Base-by-base conservation (phyloP, 108 stramenopile genomes). In the Cyclostephanos invisitatus region DNA sequence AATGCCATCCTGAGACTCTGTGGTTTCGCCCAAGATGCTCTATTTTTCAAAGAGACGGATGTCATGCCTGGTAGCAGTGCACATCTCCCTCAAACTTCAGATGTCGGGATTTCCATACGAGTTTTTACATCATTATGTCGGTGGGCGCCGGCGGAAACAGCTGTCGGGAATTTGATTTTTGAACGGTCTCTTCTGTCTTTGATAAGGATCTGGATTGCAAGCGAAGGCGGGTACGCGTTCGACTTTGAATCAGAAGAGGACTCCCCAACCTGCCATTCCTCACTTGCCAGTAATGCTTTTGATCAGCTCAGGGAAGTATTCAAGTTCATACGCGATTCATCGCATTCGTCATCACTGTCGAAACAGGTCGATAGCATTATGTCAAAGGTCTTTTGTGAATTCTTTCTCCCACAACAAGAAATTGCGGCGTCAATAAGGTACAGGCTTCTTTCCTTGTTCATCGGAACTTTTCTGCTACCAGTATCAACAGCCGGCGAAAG, bases 141-240 rank as follows among this genome's bases (percentile, higher is more conserved):
- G 20, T 65, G 48, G 25, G 29, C 70, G 32, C 68, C 62, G 35
- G 24, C 67, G 29, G 60, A 80, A 20, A 42, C 62, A 58, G 51
- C 49, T 10, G 49, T 68, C 0, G 72, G 68, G 17, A 22, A 20
- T 20, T 32, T 42, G 24, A 49, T 73, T 48, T 50, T 73, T 57
- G 49, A 80, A 37, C 67, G 72, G 20, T 80, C 79, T 3, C 44
- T 80, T 10, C 62, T 73, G 7, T 48, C 56, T 32, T 68, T 80
- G 28, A 29, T 73, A 32, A 68, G 79, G 17, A 73, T 80, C 32
- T 80, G 79, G 79, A 57, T 80, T 58, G 79, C 67, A 46, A 67
- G 68, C 28, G 58, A 72, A 14, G 72, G 47, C 20, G 68, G 60
- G 18, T 44, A 46, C 32, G 64, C 48, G 11, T 72, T 49, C 25